Evolutionary conservation across 139 green algal genomes (phyloP).

Genomic region (Desmodesmus armatus): DNA sequence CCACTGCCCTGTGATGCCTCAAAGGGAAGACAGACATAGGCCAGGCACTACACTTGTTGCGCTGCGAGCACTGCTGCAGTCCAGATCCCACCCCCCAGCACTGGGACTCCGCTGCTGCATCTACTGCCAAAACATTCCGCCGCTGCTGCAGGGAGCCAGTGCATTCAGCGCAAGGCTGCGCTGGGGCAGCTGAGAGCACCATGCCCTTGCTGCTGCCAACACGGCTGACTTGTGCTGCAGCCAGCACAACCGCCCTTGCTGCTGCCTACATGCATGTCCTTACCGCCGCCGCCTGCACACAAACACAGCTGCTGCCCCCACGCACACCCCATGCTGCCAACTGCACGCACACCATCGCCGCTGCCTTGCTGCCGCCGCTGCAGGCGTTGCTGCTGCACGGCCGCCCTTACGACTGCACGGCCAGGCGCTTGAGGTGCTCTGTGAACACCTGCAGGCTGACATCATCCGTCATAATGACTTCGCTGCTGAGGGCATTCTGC

Average conservation of each 20-base stretch:
- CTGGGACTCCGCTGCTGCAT: too few relatives aligned
- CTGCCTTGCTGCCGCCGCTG: too few relatives aligned
- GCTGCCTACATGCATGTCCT: too few relatives aligned
- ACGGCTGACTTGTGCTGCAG: too few relatives aligned
- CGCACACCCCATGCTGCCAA: not conserved
- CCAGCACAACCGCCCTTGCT: too few relatives aligned
- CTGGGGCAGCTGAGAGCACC: too few relatives aligned
- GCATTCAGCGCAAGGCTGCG: too few relatives aligned
- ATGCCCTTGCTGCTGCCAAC: too few relatives aligned
- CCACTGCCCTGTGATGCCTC: too few relatives aligned
- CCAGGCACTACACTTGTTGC: not conserved
- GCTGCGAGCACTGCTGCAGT: not conserved
- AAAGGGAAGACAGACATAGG: not conserved
- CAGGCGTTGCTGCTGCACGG: not conserved
- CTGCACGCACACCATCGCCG: not conserved
- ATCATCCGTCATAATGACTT: slow-evolving; percentile 99
- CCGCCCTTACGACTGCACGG: slow-evolving; percentile 77
- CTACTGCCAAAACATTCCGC: too few relatives aligned
- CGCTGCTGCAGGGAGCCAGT: too few relatives aligned
- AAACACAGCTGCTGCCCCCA: slow-evolving; percentile 1
- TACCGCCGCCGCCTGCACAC: too few relatives aligned
- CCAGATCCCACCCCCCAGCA: not conserved
- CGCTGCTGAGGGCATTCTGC: slow-evolving; percentile 54
- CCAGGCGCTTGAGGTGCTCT: slow-evolving; percentile 93
- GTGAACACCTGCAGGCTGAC: slow-evolving; percentile 93